These are phyloP conservation scores for Actinomortierella ambigua DNA, from an alignment of 371 early-diverging fungal species.

Conservation along the genomic window DNA sequence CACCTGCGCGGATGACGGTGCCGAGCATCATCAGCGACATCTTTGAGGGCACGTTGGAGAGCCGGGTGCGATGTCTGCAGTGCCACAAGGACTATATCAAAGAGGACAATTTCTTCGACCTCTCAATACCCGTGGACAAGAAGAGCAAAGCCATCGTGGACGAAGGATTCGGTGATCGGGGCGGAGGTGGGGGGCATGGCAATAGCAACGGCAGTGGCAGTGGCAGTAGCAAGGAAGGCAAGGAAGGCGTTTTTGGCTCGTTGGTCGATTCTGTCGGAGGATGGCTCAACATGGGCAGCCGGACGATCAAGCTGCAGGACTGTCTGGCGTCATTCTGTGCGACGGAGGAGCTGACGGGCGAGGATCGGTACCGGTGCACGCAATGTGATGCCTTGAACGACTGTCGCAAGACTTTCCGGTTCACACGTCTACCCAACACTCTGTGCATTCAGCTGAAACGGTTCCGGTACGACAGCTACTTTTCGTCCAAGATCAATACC, in stretches of 20 bases:
- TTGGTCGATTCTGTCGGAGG: constrained; percentile 35
- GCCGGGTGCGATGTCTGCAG: constrained; percentile 49
- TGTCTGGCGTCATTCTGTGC: constrained; percentile 50
- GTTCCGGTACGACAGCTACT: constrained; percentile 46
- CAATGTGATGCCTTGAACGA: constrained; percentile 44
- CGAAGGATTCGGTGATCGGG: constrained; percentile 14
- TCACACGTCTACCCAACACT: constrained; percentile 49
- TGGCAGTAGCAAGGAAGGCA: constrained; percentile 17
- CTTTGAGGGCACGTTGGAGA: constrained; percentile 54
- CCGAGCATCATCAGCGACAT: constrained; percentile 52
- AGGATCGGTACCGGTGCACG: constrained; percentile 49
- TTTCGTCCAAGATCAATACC: constrained; percentile 53
- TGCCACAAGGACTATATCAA: constrained; percentile 53
- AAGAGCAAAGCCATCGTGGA: constrained; percentile 34
- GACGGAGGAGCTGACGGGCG: constrained; percentile 49
- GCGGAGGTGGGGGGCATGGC: background rate
- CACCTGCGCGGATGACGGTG: constrained; percentile 34
- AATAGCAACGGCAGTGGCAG: no score
- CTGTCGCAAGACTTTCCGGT: constrained; percentile 46
- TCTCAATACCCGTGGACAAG: constrained; percentile 56
- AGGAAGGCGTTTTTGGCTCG: constrained; percentile 28
- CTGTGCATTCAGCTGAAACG: constrained; percentile 55
- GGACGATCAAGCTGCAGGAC: constrained; percentile 43
- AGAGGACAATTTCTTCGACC: constrained; percentile 51
- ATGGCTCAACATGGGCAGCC: constrained; percentile 28